Percentiles rank a stretch among this genome's conserved stretches.
Conservation (phyloP, 768 basidiomycete genomes). For the Mycena indigotica region DNA sequence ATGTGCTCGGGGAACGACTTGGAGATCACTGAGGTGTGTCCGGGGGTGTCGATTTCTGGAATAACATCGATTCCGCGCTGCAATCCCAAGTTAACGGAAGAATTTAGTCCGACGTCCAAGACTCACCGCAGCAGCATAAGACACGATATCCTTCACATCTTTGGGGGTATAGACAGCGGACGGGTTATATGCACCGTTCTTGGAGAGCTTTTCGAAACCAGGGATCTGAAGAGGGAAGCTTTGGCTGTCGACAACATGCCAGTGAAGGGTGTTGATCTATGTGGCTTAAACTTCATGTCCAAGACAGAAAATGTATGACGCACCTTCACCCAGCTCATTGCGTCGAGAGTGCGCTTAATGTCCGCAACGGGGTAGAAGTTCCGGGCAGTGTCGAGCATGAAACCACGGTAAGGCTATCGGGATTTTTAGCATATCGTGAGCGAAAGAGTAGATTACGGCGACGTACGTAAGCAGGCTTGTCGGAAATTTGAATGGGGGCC, state of each 20-base stretch:
- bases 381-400: conserved; percentile 61
- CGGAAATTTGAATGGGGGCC: conserved; percentile 44
- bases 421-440: no score
- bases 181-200: conserved; percentile 68
- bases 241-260: conserved; percentile 85
- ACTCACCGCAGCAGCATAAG: conserved; percentile 72
- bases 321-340: conserved; percentile 54
- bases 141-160: conserved; percentile 61
- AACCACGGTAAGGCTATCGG: conserved; percentile 51
- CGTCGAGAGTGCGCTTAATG: conserved; percentile 49
- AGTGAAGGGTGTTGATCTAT: conserved; percentile 77
- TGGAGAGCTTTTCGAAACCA: conserved; percentile 59
- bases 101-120: conserved; percentile 1
- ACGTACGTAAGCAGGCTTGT: conserved; percentile 43
- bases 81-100: background rate
- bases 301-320: background rate
- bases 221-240: conserved; percentile 74
- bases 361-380: conserved; percentile 52
- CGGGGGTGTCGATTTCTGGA: conserved; percentile 66
- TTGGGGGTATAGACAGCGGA: conserved; percentile 51
- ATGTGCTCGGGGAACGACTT: conserved; percentile 57
- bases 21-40: conserved; percentile 58
- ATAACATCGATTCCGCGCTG: conserved; percentile 60
- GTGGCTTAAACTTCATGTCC: background rate
- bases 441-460: background rate